Percentiles rank a stretch among this genome's conserved stretches.
These are phyloP conservation scores for Candida sojae DNA, from an alignment of 1,139 yeast species.

Conservation along the genomic window DNA sequence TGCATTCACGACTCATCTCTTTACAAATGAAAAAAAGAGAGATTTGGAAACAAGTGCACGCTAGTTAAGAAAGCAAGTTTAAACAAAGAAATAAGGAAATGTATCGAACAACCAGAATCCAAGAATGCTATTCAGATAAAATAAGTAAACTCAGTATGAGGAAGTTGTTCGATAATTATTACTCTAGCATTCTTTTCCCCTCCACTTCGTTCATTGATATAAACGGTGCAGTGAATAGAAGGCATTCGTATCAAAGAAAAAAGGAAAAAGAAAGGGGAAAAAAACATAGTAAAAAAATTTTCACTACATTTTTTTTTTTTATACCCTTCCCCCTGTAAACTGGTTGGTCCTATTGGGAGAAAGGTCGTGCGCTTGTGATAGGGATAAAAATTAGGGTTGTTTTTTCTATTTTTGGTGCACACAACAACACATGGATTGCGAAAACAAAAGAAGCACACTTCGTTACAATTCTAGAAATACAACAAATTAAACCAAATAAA, in stretches of 20 bases:
- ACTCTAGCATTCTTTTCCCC: slow-evolving; percentile 47
- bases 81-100: slow-evolving; percentile 12
- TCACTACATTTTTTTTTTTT: background rate
- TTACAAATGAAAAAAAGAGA: too few relatives aligned
- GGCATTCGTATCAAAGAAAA: slow-evolving; percentile 53
- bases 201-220: slow-evolving; percentile 47
- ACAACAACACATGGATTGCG: too few relatives aligned
- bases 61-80: background rate
- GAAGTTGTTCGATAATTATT: slow-evolving; percentile 29
- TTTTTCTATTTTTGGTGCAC: too few relatives aligned
- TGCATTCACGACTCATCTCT: background rate
- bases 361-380: background rate
- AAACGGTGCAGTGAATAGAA: slow-evolving; percentile 64
- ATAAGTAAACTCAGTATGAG: slow-evolving; percentile 38
- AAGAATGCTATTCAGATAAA: slow-evolving; percentile 22
- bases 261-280: slow-evolving; percentile 11
- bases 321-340: background rate
- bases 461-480: too few relatives aligned
- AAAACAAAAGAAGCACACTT: too few relatives aligned
- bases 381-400: too few relatives aligned
- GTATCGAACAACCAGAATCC: slow-evolving; percentile 43
- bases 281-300: slow-evolving; percentile 3
- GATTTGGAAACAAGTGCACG: too few relatives aligned
- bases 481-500: too few relatives aligned
- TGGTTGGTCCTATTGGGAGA: background rate